Evolutionary conservation across 805 yeast species (phyloP).

Genomic region (Hanseniaspora lachancei): DNA sequence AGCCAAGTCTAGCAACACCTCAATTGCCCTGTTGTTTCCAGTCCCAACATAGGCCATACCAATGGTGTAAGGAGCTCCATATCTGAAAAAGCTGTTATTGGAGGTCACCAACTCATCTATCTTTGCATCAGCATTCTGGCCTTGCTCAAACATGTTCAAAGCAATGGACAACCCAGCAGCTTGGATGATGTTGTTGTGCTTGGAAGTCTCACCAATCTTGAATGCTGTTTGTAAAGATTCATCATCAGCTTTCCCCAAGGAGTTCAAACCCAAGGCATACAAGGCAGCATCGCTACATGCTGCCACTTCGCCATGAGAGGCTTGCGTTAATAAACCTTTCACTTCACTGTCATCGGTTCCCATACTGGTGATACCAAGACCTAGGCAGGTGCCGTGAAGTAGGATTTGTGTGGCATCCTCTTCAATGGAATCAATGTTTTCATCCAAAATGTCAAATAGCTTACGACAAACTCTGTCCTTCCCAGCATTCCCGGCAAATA

Average conservation of each 20-base stretch:
- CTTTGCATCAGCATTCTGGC: constrained; percentile 57
- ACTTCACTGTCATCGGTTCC: constrained; percentile 62
- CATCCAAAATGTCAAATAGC: constrained; percentile 54
- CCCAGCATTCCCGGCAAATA: constrained; percentile 91
- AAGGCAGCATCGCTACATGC: constrained; percentile 95
- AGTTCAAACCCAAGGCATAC: constrained; percentile 85
- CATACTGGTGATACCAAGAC: constrained; percentile 95
- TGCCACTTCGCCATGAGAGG: constrained; percentile 81
- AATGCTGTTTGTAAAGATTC: constrained; percentile 65
- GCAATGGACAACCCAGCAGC: constrained; percentile 89
- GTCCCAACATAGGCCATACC: constrained; percentile 97
- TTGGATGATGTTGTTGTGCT: constrained; percentile 88
- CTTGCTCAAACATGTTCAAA: constrained; percentile 72
- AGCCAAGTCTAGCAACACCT: constrained; percentile 76
- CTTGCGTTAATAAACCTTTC: constrained; percentile 71
- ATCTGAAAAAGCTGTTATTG: constrained; percentile 75
- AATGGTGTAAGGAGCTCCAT: constrained; percentile 89
- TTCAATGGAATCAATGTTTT: constrained; percentile 37
- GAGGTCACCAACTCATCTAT: constrained; percentile 48
- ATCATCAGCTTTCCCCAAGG: constrained; percentile 79
- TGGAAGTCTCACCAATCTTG: constrained; percentile 84
- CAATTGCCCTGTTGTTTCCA: constrained; percentile 76
- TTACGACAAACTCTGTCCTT: constrained; percentile 66
- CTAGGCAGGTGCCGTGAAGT: constrained; percentile 90
- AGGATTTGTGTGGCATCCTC: constrained; percentile 64